Evolutionary conservation across 1,284 basidiomycete species (phyloP).

Genomic region (Ganoderma lucidum): DNA sequence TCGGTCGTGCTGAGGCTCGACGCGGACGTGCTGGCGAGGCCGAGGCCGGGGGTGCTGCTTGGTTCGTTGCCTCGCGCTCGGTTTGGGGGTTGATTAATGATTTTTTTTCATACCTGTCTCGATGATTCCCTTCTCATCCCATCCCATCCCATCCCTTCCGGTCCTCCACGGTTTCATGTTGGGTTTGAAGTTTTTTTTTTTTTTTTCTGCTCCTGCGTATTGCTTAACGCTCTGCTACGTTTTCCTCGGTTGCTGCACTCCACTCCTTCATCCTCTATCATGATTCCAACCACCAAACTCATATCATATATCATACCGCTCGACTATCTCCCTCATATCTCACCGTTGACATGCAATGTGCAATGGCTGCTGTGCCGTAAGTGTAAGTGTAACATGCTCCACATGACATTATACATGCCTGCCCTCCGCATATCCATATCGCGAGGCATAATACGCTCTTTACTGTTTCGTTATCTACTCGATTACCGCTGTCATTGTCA

Average conservation of each 20-base stretch:
- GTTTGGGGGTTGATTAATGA: not conserved
- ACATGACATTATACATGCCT: constrained; percentile 15
- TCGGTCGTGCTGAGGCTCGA: not conserved
- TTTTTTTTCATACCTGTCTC: not conserved
- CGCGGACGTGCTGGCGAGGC: not conserved
- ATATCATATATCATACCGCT: not conserved
- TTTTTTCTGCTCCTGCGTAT: not conserved
- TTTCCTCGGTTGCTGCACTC: not conserved
- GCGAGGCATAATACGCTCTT: constrained; percentile 26
- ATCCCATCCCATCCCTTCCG: no score
- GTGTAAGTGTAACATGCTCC: not conserved
- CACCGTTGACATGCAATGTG: constrained; percentile 1
- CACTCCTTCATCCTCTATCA: not conserved
- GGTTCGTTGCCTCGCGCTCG: not conserved
- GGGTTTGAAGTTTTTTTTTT: not conserved
- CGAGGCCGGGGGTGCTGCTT: not conserved
- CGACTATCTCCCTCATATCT: not conserved
- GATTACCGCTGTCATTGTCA: constrained; percentile 11
- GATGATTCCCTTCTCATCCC: no score
- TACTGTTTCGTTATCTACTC: constrained; percentile 23
- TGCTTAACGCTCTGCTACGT: not conserved
- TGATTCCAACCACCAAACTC: not conserved
- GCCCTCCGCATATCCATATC: constrained; percentile 12
- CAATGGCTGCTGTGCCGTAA: not conserved
- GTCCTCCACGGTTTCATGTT: no score